Conservation (phyloP, 169 alveolate species). For the Plasmodium gonderi region DNA sequence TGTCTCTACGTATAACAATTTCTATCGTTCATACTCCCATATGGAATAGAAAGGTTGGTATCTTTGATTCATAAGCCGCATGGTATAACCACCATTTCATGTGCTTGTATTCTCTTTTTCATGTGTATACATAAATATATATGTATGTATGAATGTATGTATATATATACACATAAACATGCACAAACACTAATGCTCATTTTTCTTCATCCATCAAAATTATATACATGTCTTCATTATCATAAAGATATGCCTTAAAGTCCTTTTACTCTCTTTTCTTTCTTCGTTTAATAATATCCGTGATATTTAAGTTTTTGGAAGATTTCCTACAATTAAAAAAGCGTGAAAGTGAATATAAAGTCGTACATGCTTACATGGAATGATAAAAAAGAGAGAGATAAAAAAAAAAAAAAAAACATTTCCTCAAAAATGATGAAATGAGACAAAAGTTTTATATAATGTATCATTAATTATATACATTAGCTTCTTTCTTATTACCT, state of each 20-base stretch:
- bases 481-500: conserved; percentile 9
- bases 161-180: neutral
- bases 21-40: neutral
- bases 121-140: neutral
- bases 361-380: too few species aligned
- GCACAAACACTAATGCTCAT: neutral
- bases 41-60: neutral
- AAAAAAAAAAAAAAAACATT: neutral
- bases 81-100: neutral
- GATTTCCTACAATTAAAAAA: conserved; percentile 18
- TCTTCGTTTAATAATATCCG: conserved; percentile 34
- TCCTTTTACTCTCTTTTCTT: neutral
- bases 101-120: neutral
- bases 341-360: neutral
- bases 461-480: too few species aligned
- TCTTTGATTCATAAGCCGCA: neutral
- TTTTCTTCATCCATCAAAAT: neutral
- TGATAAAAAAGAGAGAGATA: neutral
- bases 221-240: neutral
- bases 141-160: neutral
- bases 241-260: neutral
- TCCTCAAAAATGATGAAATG: too few species aligned
- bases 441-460: too few species aligned
- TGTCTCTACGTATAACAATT: neutral
- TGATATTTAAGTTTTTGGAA: conserved; percentile 33